phyloP scores from a whole-genome alignment of 345 rosid genomes.

The Pugionium dolabratum region DNA sequence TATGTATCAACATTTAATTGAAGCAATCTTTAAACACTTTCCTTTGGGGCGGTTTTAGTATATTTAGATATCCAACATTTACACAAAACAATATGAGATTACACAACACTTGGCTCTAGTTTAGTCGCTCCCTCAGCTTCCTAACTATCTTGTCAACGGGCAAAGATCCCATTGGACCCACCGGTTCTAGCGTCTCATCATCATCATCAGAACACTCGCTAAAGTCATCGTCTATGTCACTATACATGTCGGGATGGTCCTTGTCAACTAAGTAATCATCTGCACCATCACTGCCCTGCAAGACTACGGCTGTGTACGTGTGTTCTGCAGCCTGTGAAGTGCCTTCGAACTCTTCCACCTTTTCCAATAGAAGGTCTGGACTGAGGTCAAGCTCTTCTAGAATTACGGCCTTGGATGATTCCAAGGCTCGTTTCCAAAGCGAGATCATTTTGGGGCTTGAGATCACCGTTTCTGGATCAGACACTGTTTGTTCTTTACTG shows the following conservation, averaged over 20 bases:
- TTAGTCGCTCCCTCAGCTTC: constrained; percentile 41
- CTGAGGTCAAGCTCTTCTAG: constrained; percentile 56
- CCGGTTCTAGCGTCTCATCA: constrained; percentile 48
- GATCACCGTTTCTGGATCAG: constrained; percentile 37
- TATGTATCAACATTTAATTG: constrained; percentile 5
- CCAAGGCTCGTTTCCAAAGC: constrained; percentile 69
- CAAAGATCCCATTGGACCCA: constrained; percentile 49
- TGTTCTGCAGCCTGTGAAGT: constrained; percentile 71
- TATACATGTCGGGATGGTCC: constrained; percentile 29
- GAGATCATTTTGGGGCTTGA: constrained; percentile 84
- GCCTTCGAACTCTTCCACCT: constrained; percentile 73
- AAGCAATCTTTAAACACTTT: neutral
- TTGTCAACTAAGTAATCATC: constrained; percentile 40
- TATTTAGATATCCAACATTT: constrained; percentile 17
- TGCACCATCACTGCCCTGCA: constrained; percentile 41
- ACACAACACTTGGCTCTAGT: constrained; percentile 16
- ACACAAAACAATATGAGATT: constrained; percentile 14
- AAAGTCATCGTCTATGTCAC: constrained; percentile 42
- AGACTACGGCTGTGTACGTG: constrained; percentile 63
- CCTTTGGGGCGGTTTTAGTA: neutral
- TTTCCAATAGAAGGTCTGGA: constrained; percentile 69
- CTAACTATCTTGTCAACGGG: constrained; percentile 64
- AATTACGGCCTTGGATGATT: constrained; percentile 64
- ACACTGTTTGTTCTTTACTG: constrained; percentile 18
- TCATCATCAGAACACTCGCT: constrained; percentile 52